Evolutionary conservation across 768 basidiomycete species (phyloP), one percentile per base, ranked within the genome.

Genomic region (Mycena capillaripes): DNA sequence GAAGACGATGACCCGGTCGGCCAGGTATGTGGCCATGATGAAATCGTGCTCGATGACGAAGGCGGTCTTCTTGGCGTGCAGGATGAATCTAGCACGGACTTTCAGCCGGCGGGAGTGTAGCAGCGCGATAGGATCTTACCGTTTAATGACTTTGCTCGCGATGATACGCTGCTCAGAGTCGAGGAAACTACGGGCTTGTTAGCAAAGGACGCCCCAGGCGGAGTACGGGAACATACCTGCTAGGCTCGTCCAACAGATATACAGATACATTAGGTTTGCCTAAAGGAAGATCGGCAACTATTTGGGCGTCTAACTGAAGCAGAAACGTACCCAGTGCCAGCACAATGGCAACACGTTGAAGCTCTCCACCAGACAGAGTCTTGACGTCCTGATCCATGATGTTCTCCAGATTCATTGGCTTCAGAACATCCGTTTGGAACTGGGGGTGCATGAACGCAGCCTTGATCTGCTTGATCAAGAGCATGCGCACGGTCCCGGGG

Each of bases 1-100:
- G 77, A 96, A 97, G 16, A 97, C 96, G 70, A 97, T 96, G 77
- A 98, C 96, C 55, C 97, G 94, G 81, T 99, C 98, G 48, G 98
- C 97, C 66, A 99, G 94, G 83, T 99, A 99, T 2, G 97, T 98
- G 4, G 97, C 97, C 97, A 98, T 98, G 86, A 99, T 98, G 83
- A 99, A 98, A 86, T 99, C 97, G 91, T 99, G 98, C 89, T 99
- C 98, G 79, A 99, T 98, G 77, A 99, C 90, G 81, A 99, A 98
- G 0, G 98, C 98, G 1, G 97, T 99, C 85, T 97, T 97, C 87
- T 98, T 98, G 17, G 96, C 90, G 79, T 98, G 95, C 34, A 99
- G 91, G 78, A 99, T 95, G 84, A 97, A 98, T 57, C 93, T 94
- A 57, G 52, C 16, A 9, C 14, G 5, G 12, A 10, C 19, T 0